Percentiles rank a stretch among this genome's conserved stretches.
These are phyloP conservation scores for Discostella stelligera DNA, from an alignment of 352 stramenopile species.

Conservation along the genomic window DNA sequence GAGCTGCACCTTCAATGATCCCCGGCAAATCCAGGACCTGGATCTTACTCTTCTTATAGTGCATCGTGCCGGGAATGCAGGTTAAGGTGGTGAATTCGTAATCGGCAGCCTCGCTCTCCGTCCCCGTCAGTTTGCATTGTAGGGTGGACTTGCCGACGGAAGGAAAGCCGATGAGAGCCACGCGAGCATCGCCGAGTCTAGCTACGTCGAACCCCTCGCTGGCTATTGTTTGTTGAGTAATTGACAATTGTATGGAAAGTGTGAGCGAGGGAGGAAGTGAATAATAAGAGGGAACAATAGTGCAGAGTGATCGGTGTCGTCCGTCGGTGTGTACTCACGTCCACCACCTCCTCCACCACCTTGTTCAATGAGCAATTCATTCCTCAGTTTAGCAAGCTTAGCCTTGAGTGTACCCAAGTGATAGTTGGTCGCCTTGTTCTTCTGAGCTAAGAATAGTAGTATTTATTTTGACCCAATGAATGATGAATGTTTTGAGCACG, in stretches of 20 bases:
- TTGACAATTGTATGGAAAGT: neutral
- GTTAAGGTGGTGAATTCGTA: slow-evolving; percentile 99
- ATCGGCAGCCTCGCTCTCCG: slow-evolving; percentile 92
- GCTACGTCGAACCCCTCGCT: slow-evolving; percentile 90
- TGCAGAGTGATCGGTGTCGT: neutral
- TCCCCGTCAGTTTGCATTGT: slow-evolving; percentile 92
- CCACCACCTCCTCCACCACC: slow-evolving; percentile 26
- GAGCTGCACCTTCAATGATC: slow-evolving; percentile 99
- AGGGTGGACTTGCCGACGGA: slow-evolving; percentile 87
- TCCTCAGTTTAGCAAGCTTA: slow-evolving; percentile 95
- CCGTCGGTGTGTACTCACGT: neutral
- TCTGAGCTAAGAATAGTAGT: slow-evolving; percentile 87
- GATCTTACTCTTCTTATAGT: slow-evolving; percentile 95
- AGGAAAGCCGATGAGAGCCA: slow-evolving; percentile 92
- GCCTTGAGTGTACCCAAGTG: slow-evolving; percentile 97
- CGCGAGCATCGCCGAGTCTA: slow-evolving; percentile 93
- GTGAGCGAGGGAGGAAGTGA: neutral
- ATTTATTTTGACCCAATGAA: neutral
- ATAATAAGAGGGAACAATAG: neutral
- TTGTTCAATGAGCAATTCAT: slow-evolving; percentile 86
- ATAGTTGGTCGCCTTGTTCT: slow-evolving; percentile 99
- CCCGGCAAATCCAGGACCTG: slow-evolving; percentile 98
- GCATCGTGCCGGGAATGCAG: slow-evolving; percentile 91
- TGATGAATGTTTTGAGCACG: slow-evolving; percentile 3
- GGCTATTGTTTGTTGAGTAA: slow-evolving; percentile 18